phyloP scores from a whole-genome alignment of 2,329 filamentous ascomycete species.

The Fusarium ramigenum region DNA sequence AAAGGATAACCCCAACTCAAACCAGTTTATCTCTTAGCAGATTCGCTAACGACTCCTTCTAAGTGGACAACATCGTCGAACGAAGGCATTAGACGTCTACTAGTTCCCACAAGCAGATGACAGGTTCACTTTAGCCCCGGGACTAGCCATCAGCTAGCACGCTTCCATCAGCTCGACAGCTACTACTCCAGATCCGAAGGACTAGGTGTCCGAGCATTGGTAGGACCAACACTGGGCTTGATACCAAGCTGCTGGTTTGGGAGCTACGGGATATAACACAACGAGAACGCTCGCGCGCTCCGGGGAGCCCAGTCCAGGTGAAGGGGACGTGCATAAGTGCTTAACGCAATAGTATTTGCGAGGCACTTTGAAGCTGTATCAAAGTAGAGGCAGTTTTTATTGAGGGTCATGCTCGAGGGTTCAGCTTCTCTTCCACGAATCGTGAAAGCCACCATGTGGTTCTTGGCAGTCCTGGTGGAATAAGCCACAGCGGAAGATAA shows the following conservation, averaged over 20 bases:
- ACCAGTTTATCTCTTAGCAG: fast-evolving
- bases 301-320: fast-evolving
- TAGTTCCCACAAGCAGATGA: too few species aligned
- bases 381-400: fast-evolving
- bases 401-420: neutral
- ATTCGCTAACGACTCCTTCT: neutral
- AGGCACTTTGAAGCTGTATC: fast-evolving
- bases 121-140: neutral
- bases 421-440: neutral
- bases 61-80: neutral
- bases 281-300: neutral
- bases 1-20: too few species aligned
- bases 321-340: neutral
- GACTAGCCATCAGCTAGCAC: neutral
- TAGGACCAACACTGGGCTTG: neutral
- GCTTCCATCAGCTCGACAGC: neutral
- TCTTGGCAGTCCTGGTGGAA: neutral
- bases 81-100: neutral
- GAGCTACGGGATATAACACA: too few species aligned
- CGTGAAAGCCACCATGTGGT: fast-evolving
- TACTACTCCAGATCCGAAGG: neutral
- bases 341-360: neutral
- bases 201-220: neutral
- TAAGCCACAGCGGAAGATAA: too few species aligned
- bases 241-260: neutral